Evolutionary conservation across 257 asterid species (phyloP).

Genomic region (Fraxinus anomala): DNA sequence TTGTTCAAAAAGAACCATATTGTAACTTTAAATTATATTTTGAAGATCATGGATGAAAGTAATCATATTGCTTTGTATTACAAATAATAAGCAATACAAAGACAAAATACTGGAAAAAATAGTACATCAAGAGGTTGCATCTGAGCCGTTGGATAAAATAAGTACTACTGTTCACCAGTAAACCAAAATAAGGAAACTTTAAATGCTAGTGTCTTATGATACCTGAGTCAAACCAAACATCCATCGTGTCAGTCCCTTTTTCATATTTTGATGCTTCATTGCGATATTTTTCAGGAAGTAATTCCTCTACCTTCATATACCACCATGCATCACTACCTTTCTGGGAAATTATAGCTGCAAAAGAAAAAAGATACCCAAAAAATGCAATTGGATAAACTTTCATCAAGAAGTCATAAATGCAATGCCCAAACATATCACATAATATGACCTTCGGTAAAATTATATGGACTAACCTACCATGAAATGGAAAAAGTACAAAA

Average conservation of each 20-base stretch:
- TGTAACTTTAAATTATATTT: not conserved
- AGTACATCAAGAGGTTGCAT: constrained; percentile 10
- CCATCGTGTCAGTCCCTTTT: constrained; percentile 97
- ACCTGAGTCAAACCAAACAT: constrained; percentile 99
- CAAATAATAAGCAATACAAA: not conserved
- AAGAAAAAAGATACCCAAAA: constrained; percentile 7
- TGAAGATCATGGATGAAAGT: not conserved
- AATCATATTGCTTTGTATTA: not conserved
- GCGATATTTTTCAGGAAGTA: constrained; percentile 86
- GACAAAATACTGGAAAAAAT: not conserved
- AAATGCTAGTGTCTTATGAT: constrained; percentile 19
- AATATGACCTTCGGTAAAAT: not conserved
- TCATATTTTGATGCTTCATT: constrained; percentile 67
- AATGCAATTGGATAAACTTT: not conserved
- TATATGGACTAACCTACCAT: constrained; percentile 3
- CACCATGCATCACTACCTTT: constrained; percentile 99
- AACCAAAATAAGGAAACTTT: not conserved
- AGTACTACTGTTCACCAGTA: not conserved
- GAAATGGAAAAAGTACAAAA: constrained; percentile 9
- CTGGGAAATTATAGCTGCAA: constrained; percentile 83
- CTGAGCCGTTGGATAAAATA: not conserved
- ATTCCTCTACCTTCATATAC: constrained; percentile 90
- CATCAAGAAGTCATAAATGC: not conserved
- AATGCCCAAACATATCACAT: not conserved
- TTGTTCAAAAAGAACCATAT: not conserved